Conservation (phyloP, 257 asterid species). For the Solanum virginianum region DNA sequence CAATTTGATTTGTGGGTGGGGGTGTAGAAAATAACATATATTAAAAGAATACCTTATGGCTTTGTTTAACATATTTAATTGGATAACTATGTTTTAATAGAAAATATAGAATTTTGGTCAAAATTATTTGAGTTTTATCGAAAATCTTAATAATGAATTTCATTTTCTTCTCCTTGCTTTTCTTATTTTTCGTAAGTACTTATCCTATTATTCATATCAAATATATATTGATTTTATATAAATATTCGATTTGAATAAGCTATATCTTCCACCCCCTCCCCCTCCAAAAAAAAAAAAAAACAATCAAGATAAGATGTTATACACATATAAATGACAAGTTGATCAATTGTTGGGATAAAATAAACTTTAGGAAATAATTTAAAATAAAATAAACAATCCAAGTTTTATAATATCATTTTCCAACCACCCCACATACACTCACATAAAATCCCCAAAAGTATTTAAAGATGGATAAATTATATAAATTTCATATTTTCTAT, state of each 20-base stretch:
- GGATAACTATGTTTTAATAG: neutral
- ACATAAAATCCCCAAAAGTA: too few relatives aligned
- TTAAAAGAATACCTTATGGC: neutral
- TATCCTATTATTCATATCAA: neutral
- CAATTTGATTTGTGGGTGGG: neutral
- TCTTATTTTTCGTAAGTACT: neutral
- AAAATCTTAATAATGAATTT: neutral
- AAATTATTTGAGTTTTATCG: neutral
- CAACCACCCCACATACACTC: neutral
- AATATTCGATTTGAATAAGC: neutral
- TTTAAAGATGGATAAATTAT: too few relatives aligned
- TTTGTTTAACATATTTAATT: neutral
- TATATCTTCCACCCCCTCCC: neutral
- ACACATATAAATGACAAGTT: neutral
- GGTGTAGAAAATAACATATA: neutral
- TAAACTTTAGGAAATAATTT: neutral
- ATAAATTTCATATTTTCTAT: too few relatives aligned
- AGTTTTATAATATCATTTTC: neutral
- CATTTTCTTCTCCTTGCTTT: neutral
- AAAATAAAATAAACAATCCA: neutral
- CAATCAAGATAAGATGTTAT: neutral
- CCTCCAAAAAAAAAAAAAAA: too few relatives aligned
- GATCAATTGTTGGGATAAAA: neutral
- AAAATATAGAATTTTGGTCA: neutral
- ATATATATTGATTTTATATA: neutral